Conservation (phyloP, 1,284 basidiomycete species). For the Inonotus obliquus region DNA sequence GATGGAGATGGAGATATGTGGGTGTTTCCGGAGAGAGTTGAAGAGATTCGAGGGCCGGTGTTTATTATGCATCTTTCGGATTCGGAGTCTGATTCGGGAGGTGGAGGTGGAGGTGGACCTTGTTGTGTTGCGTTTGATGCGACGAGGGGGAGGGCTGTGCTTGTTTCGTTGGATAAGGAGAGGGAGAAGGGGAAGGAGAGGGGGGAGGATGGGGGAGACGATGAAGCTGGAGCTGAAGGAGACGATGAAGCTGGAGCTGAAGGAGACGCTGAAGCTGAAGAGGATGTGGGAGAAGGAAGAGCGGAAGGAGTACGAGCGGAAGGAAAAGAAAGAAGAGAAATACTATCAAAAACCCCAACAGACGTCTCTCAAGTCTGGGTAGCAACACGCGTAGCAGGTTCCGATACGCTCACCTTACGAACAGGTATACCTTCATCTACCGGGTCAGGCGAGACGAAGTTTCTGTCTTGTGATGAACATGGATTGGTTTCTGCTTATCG, state of each 20-base stretch:
- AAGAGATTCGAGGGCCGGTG: constrained; percentile 77
- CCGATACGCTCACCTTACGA: constrained; percentile 75
- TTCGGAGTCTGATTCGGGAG: too few relatives aligned
- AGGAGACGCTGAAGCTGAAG: background rate
- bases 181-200: constrained; percentile 32
- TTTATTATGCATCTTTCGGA: constrained; percentile 79
- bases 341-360: constrained; percentile 41
- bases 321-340: constrained; percentile 1
- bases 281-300: constrained; percentile 34
- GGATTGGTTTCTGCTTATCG: constrained; percentile 77
- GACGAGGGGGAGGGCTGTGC: constrained; percentile 65
- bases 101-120: too few relatives aligned
- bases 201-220: constrained; percentile 47
- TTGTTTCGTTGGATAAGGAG: constrained; percentile 61
- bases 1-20: constrained; percentile 68
- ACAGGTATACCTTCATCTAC: constrained; percentile 49
- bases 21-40: constrained; percentile 68
- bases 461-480: constrained; percentile 78
- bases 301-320: constrained; percentile 22
- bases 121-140: constrained; percentile 75
- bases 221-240: constrained; percentile 31
- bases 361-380: constrained; percentile 90
- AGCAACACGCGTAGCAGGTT: constrained; percentile 73
- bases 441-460: constrained; percentile 78
- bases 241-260: background rate